Evolutionary conservation across 257 asterid genomes (phyloP), one percentile per base, ranked within the genome.

Genomic region (Apocynum venetum): DNA sequence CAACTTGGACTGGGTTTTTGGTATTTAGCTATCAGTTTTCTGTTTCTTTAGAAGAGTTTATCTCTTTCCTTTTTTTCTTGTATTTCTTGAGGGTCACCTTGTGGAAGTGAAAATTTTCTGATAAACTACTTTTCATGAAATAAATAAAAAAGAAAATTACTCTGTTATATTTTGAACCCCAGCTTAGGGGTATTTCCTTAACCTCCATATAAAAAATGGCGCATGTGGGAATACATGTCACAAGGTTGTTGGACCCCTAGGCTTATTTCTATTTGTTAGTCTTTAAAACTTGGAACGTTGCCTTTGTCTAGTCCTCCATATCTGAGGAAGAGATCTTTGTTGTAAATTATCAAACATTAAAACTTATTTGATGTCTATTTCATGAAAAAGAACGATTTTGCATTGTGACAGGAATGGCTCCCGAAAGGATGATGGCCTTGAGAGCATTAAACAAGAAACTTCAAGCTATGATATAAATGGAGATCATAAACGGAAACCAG

Each of bases 401-500:
- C 31, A 43, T 77, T 83, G 13, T 76, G 51, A 68, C 91, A 94
- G 97, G 83, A 89, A 87, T 72, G 88, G 81, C 46, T 77, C 88
- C 64, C 59, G 85, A 31, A 77, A 79, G 56, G 76, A 71, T 80
- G 84, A 79, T 81, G 84, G 78, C 57, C 41, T 72, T 20, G 88
- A 80, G 71, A 74, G 79, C 76, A 40, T 77, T 77, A 85, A 86
- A 59, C 49, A 65, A 48, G 85, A 86, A n/a, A 70, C 48, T 76
- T 84, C 88, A 41, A 80, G 81, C 72, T 65, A 60, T 44, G 82
- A 68, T 67, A n/a, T 71, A 25, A 78, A 78, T 38, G 89, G 86
- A 73, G 91, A 87, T 59, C 78, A 77, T 25, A 90, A 89, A 86
- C 86, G 95, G 77, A 93, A 89, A 87, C 87, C 83, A 82, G 79